A percentile compares a stretch with the other conserved stretches of the same genome.
Evolutionary conservation across 1,139 yeast genomes (phyloP).

Genomic region (Spencermartinsiella ligniputridi): DNA sequence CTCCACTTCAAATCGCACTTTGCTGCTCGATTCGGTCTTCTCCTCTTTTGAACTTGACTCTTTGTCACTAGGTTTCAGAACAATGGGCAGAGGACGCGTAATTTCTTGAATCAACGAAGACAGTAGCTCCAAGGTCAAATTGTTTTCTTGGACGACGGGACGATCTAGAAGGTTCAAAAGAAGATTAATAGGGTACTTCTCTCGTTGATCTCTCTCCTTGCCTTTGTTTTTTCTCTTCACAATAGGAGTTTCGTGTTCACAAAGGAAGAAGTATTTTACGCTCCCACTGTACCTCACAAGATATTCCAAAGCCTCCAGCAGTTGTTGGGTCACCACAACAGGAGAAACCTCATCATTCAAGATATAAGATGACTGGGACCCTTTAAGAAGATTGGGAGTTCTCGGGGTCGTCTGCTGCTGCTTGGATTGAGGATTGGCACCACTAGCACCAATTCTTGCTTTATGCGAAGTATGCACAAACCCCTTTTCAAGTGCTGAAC

Average conservation of each 20-base stretch:
- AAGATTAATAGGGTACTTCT: constrained; percentile 65
- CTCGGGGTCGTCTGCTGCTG: constrained; percentile 21
- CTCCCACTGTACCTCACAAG: constrained; percentile 66
- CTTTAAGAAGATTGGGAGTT: constrained; percentile 22
- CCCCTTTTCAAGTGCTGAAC: constrained; percentile 59
- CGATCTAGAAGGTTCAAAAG: constrained; percentile 61
- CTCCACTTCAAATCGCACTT: background rate
- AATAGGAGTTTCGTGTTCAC: constrained; percentile 70
- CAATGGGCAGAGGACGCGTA: constrained; percentile 58
- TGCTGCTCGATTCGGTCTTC: constrained; percentile 12
- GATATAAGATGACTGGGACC: constrained; percentile 39
- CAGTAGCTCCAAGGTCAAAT: constrained; percentile 68
- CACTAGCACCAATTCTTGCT: constrained; percentile 23
- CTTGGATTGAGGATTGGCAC: constrained; percentile 7
- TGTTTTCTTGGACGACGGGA: constrained; percentile 62
- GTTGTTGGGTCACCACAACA: constrained; percentile 67
- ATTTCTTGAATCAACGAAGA: constrained; percentile 74
- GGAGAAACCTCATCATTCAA: constrained; percentile 55
- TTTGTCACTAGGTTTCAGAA: constrained; percentile 23
- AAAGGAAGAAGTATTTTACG: constrained; percentile 68
- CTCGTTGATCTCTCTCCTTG: constrained; percentile 39
- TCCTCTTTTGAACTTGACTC: constrained; percentile 12
- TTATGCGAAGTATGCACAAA: constrained; percentile 49
- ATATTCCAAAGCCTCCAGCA: constrained; percentile 69
- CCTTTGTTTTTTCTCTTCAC: constrained; percentile 19